Evolutionary conservation across 2,329 filamentous ascomycete genomes (phyloP).

Genomic region (Aspergillus sclerotialis): DNA sequence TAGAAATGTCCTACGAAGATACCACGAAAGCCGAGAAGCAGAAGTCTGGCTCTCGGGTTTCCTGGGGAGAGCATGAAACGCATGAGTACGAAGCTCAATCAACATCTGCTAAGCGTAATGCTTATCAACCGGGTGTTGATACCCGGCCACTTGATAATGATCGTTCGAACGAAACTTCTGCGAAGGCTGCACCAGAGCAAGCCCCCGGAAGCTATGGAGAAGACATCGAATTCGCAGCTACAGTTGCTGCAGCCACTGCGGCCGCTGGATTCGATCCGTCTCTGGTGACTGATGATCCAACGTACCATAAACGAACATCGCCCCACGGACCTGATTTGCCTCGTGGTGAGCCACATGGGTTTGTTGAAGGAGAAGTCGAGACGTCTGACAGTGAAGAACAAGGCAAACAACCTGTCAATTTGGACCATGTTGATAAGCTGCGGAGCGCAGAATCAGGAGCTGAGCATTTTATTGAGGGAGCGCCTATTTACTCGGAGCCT

Average conservation of each 20-base stretch:
- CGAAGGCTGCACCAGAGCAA: constrained; percentile 6
- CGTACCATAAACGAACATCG: constrained; percentile 57
- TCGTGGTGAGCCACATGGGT: constrained; percentile 33
- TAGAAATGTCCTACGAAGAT: constrained; percentile 39
- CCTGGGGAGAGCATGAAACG: constrained; percentile 59
- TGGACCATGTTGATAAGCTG: constrained; percentile 8
- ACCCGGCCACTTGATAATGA: too few relatives aligned
- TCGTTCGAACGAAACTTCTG: constrained; percentile 5
- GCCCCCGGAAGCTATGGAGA: constrained; percentile 48
- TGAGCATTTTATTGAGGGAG: constrained; percentile 9
- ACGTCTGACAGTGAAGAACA: constrained; percentile 34
- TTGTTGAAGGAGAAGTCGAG: constrained; percentile 45
- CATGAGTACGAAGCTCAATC: constrained; percentile 58
- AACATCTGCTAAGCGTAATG: constrained; percentile 11
- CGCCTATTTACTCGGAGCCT: constrained; percentile 15
- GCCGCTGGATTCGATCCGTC: constrained; percentile 65
- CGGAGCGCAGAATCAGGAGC: constrained; percentile 2
- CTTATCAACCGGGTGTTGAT: too few relatives aligned
- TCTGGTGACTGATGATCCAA: constrained; percentile 61
- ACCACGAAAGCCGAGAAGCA: constrained; percentile 38
- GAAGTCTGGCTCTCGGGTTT: constrained; percentile 51
- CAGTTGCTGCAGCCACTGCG: constrained; percentile 60
- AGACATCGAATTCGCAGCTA: constrained; percentile 64
- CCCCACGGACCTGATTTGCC: constrained; percentile 48
- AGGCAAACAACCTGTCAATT: constrained; percentile 8